Conservation (phyloP, 768 basidiomycete species). For the Pleurotus eryngii region DNA sequence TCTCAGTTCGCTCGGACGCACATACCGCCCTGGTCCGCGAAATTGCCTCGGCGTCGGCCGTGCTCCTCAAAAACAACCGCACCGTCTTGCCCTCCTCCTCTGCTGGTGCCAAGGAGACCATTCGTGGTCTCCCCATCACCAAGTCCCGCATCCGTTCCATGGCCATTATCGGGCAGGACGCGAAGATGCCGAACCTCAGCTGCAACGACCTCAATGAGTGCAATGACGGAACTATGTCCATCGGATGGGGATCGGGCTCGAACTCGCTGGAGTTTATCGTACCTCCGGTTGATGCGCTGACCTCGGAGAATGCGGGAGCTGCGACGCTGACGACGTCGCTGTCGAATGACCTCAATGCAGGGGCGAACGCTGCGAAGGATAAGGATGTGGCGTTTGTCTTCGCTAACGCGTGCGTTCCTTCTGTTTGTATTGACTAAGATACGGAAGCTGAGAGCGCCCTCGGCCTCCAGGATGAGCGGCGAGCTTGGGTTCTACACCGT, state of each 20-base stretch:
- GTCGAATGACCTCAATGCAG: constrained; percentile 39
- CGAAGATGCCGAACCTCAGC: constrained; percentile 43
- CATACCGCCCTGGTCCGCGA: constrained; percentile 55
- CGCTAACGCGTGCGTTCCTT: constrained; percentile 45
- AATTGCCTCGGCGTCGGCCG: constrained; percentile 63
- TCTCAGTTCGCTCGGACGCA: constrained; percentile 38
- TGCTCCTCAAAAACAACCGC: constrained; percentile 65
- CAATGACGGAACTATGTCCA: constrained; percentile 56
- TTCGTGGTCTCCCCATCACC: constrained; percentile 42
- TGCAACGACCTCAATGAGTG: constrained; percentile 50
- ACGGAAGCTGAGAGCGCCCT: constrained; percentile 25
- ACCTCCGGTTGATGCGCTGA: constrained; percentile 46
- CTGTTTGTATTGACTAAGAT: constrained; percentile 20
- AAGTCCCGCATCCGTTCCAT: constrained; percentile 48
- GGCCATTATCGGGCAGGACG: constrained; percentile 61
- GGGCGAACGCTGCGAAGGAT: constrained; percentile 35
- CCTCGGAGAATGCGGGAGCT: constrained; percentile 32
- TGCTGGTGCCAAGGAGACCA: constrained; percentile 13
- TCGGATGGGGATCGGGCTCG: constrained; percentile 58
- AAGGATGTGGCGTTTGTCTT: constrained; percentile 61
- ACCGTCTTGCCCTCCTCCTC: constrained; percentile 20
- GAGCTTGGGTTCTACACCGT: constrained; percentile 53
- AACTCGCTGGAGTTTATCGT: constrained; percentile 43
- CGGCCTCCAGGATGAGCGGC: constrained; percentile 39
- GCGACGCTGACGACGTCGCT: constrained; percentile 40